Conservation (phyloP, 495 filamentous ascomycete species). For the Lentithecium fluviatile region DNA sequence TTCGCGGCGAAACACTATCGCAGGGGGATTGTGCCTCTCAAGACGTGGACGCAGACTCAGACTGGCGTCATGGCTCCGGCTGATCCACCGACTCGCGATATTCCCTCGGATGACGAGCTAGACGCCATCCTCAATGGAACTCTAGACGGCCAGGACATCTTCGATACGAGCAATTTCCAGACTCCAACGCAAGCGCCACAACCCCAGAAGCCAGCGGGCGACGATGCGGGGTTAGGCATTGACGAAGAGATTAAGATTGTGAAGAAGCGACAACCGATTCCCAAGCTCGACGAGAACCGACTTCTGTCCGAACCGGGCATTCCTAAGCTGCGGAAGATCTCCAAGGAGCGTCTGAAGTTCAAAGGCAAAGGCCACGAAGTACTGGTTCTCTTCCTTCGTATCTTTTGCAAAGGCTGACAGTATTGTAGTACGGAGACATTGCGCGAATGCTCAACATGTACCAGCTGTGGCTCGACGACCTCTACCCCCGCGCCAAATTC, state of each 20-base stretch:
- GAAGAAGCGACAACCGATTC: slow-evolving; percentile 69
- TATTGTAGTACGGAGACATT: slow-evolving; percentile 74
- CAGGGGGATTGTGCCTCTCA: neutral
- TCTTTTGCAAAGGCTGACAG: neutral
- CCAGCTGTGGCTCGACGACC: slow-evolving; percentile 93
- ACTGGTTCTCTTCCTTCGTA: slow-evolving; percentile 1
- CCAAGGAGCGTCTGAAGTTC: slow-evolving; percentile 70
- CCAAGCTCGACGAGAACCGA: slow-evolving; percentile 82
- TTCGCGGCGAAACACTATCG: no score
- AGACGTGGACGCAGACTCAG: neutral
- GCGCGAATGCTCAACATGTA: slow-evolving; percentile 82
- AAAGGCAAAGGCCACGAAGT: slow-evolving; percentile 96
- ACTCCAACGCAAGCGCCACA: slow-evolving; percentile 5
- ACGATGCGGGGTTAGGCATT: slow-evolving; percentile 57
- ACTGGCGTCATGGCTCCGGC: slow-evolving; percentile 11
- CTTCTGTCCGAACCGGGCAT: slow-evolving; percentile 79
- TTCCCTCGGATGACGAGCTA: slow-evolving; percentile 40
- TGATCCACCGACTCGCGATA: neutral
- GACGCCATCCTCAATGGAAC: slow-evolving; percentile 66
- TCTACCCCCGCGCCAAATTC: slow-evolving; percentile 94
- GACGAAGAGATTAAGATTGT: slow-evolving; percentile 82
- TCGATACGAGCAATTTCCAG: slow-evolving; percentile 41
- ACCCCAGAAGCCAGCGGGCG: slow-evolving; percentile 31
- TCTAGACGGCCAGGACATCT: slow-evolving; percentile 50
- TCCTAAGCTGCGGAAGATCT: slow-evolving; percentile 71